phyloP scores from a whole-genome alignment of 768 basidiomycete species.

The Gloeophyllum trabeum region DNA sequence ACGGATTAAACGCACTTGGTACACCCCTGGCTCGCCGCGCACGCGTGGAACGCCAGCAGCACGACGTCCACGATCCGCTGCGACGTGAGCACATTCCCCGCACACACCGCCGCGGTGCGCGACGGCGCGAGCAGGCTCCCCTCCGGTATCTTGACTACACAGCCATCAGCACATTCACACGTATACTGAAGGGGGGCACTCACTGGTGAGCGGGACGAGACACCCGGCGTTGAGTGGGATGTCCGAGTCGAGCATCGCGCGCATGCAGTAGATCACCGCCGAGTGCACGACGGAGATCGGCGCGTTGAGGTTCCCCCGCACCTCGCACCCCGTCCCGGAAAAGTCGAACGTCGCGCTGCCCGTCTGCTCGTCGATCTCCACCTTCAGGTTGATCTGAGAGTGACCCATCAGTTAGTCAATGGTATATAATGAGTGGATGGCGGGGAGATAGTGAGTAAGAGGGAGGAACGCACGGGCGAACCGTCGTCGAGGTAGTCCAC shows the following conservation, averaged over 20 bases:
- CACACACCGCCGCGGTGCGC: constrained; percentile 83
- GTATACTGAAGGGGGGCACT: constrained; percentile 11
- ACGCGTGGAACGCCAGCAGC: constrained; percentile 83
- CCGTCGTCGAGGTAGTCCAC: constrained; percentile 85
- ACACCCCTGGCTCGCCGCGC: constrained; percentile 88
- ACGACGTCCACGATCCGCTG: constrained; percentile 95
- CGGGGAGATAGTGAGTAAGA: background rate
- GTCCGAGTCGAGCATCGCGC: constrained; percentile 74
- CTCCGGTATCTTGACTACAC: constrained; percentile 66
- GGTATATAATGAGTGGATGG: background rate
- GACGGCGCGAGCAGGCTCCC: constrained; percentile 74
- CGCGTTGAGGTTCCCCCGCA: constrained; percentile 76
- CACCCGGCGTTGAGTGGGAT: constrained; percentile 95
- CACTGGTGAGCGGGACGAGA: constrained; percentile 75
- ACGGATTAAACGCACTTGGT: constrained; percentile 53
- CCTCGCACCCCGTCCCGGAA: constrained; percentile 71
- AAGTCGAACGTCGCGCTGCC: constrained; percentile 86
- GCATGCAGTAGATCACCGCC: constrained; percentile 84
- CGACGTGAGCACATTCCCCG: constrained; percentile 84
- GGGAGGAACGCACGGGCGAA: constrained; percentile 45
- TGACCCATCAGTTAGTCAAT: constrained; percentile 1
- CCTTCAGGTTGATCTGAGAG: constrained; percentile 57
- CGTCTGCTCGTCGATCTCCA: constrained; percentile 61
- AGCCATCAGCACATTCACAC: constrained; percentile 5
- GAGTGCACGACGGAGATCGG: constrained; percentile 83